Percentiles rank a stretch among this genome's conserved stretches.
Evolutionary conservation across 495 filamentous ascomycete genomes (phyloP).

Genomic region (Penicillium paradoxum): DNA sequence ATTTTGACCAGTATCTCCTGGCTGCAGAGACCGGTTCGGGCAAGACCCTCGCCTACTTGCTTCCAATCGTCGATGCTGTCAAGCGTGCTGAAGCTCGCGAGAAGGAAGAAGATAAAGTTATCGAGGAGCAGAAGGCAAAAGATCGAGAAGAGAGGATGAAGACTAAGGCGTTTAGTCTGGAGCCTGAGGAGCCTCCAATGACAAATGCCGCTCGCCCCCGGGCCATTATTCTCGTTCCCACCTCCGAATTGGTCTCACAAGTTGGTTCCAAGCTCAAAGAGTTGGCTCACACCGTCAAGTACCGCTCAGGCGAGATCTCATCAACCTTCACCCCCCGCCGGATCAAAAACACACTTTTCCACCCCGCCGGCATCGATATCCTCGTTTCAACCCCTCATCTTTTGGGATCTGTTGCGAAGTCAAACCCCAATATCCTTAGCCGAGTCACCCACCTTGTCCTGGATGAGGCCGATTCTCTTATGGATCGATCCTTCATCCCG

Average conservation of each 20-base stretch:
- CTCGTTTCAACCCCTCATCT: slow-evolving; percentile 86
- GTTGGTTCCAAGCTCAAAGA: slow-evolving; percentile 73
- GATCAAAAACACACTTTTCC: slow-evolving; percentile 84
- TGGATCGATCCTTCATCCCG: slow-evolving; percentile 85
- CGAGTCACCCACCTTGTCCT: slow-evolving; percentile 82
- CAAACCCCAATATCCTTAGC: slow-evolving; percentile 81
- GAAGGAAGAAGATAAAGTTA: slow-evolving; percentile 45
- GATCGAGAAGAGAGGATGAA: slow-evolving; percentile 45
- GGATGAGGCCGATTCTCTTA: slow-evolving; percentile 92
- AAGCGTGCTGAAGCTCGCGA: slow-evolving; percentile 72
- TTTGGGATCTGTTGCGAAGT: slow-evolving; percentile 75
- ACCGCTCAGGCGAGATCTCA: slow-evolving; percentile 74
- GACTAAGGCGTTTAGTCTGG: slow-evolving; percentile 48
- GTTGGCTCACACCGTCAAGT: slow-evolving; percentile 77
- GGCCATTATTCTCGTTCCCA: slow-evolving; percentile 86
- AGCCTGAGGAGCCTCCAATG: slow-evolving; percentile 48
- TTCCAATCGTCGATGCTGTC: slow-evolving; percentile 75
- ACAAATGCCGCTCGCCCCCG: slow-evolving; percentile 71
- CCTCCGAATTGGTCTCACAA: slow-evolving; percentile 87
- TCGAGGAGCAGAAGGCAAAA: slow-evolving; percentile 44
- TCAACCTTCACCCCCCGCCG: slow-evolving; percentile 65
- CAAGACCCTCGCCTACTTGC: slow-evolving; percentile 87
- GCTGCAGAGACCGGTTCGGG: slow-evolving; percentile 96
- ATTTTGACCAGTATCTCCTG: slow-evolving; percentile 72
- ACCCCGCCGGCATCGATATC: slow-evolving; percentile 75